These are phyloP conservation scores for Arthrobotrys pseudoclavata DNA, from an alignment of 2,329 filamentous ascomycete species.

Conservation along the genomic window DNA sequence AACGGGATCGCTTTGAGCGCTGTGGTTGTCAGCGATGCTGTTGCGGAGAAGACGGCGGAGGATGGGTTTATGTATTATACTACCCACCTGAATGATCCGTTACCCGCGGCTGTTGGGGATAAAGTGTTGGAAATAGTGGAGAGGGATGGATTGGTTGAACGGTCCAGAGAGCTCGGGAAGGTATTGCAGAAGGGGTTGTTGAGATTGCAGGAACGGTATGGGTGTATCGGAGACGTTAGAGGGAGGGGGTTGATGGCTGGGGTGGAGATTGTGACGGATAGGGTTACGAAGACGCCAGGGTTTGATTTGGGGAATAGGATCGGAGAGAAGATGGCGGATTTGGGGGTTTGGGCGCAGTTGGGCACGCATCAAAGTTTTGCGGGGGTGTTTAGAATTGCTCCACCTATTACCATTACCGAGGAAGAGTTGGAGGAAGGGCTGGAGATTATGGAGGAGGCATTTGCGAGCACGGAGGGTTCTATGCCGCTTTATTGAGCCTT, in stretches of 20 bases:
- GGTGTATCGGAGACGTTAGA: conserved; percentile 75
- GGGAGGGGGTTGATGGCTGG: conserved; percentile 73
- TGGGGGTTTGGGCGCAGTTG: conserved; percentile 73
- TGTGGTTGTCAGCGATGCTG: conserved; percentile 71
- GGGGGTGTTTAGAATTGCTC: conserved; percentile 73
- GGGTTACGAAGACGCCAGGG: conserved; percentile 69
- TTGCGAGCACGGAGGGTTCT: conserved; percentile 66
- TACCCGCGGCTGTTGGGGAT: conserved; percentile 73
- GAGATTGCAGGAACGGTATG: conserved; percentile 70
- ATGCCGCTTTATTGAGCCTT: conserved; percentile 63
- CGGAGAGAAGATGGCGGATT: conserved; percentile 69
- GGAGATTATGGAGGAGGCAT: conserved; percentile 72
- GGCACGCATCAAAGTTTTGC: conserved; percentile 71
- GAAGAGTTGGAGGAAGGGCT: conserved; percentile 71
- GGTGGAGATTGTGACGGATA: conserved; percentile 72
- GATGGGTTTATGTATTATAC: conserved; percentile 73
- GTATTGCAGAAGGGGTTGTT: conserved; percentile 70
- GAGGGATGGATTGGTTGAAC: conserved; percentile 70
- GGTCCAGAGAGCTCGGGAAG: conserved; percentile 68
- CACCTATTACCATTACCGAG: conserved; percentile 72
- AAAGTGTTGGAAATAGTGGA: conserved; percentile 75
- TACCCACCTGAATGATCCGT: conserved; percentile 75
- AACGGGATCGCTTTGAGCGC: conserved; percentile 74
- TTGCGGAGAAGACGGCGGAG: conserved; percentile 68
- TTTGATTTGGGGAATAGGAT: conserved; percentile 69